Conservation (phyloP, 495 filamentous ascomycete genomes). For the Rusavskia elegans region DNA sequence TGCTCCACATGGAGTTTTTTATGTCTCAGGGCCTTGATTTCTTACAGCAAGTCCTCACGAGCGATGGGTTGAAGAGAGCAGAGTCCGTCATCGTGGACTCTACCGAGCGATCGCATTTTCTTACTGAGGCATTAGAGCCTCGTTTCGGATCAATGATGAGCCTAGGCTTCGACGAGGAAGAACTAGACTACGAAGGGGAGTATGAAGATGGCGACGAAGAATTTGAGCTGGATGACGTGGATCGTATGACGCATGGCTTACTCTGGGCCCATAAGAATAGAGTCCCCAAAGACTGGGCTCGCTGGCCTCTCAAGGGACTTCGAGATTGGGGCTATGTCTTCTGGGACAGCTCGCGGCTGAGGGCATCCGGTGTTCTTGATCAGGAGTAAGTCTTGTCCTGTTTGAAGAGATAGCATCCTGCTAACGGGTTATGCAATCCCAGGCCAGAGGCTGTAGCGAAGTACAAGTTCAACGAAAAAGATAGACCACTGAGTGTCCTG, state of each 20-base stretch:
- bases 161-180: background rate
- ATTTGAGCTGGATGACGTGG: background rate
- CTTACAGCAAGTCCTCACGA: no score
- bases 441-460: background rate
- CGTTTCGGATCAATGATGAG: background rate
- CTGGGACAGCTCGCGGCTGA: background rate
- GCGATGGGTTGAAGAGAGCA: no score
- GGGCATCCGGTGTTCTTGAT: background rate
- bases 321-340: conserved; percentile 4
- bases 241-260: background rate
- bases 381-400: no score
- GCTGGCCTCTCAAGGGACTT: background rate
- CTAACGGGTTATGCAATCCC: no score
- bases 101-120: no score
- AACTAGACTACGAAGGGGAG: no score
- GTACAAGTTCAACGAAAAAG: background rate
- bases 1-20: no score
- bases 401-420: no score
- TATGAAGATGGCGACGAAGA: background rate
- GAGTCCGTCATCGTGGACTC: no score
- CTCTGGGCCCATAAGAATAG: background rate
- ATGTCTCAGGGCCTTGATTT: no score
- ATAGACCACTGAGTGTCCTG: background rate
- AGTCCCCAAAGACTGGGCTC: background rate
- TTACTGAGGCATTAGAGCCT: no score